Evolutionary conservation across 441 rosid species (phyloP), one percentile per base, ranked within the genome.

Genomic region (Jatropha multifida): DNA sequence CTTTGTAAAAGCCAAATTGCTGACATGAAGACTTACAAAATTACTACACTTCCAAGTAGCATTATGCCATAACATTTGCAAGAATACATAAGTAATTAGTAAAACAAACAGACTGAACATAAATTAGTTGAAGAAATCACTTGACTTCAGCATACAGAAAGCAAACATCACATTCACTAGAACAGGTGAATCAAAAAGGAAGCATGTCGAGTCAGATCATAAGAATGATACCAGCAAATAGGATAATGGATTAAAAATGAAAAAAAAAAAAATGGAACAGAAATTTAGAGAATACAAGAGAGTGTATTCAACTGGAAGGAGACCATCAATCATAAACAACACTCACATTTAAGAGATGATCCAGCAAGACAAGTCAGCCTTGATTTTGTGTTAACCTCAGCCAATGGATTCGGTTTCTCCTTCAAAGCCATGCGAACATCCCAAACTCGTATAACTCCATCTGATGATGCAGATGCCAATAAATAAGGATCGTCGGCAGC

Each of bases 301-400:
- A 27, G 48, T 32, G 18, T 15, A 37, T 49, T 40, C 48, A 5
- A 40, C n/a, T 32, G 4, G 44, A 70, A 18, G 20, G 71, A 66
- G 46, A 70, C 32, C 69, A 41, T 38, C 13, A 7, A 65, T 60
- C 18, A 74, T 23, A 10, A 5, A 58, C 13, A 12, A 63, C 11
- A 86, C 99, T 88, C 79, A 93, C 99, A 87, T 87, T 83, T 90
- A 72, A 87, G 83, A 79, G 92, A 86, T 48, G 98, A 89, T 69
- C 99, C 98, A 1, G 97, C 93, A 79, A 93, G 96, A 82, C 97
- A 93, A 56, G 98, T 93, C 75, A 96, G 86, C 85, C 98, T 92
- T 58, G 99, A 90, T 78, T 91, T 92, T 13, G 98, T 90, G 76
- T 86, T 83, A 26, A 85, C 86, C 87, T 93, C 98, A 6, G 98